These are phyloP conservation scores for Nakazawaea ishiwadae DNA, from an alignment of 805 yeast species.

Conservation along the genomic window DNA sequence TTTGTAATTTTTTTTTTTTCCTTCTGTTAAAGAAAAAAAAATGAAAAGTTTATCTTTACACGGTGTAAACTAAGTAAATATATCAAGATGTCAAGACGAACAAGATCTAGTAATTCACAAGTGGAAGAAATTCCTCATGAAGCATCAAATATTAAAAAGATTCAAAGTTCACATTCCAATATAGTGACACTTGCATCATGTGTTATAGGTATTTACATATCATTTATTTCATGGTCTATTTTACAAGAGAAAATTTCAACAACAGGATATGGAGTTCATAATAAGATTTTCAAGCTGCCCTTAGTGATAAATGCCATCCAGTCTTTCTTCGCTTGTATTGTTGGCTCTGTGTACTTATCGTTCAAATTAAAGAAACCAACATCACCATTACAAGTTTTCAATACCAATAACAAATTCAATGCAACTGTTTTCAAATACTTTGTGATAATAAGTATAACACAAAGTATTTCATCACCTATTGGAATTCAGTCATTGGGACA, in stretches of 20 bases:
- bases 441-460: slow-evolving; percentile 60
- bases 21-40: neutral
- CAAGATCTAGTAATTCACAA: neutral
- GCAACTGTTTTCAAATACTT: slow-evolving; percentile 30
- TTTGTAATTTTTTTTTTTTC: neutral
- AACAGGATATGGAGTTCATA: slow-evolving; percentile 59
- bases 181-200: slow-evolving; percentile 23
- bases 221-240: slow-evolving; percentile 89
- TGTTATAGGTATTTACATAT: slow-evolving; percentile 68
- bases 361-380: slow-evolving; percentile 26
- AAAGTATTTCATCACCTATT: slow-evolving; percentile 77
- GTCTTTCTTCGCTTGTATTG: slow-evolving; percentile 62
- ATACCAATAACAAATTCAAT: slow-evolving; percentile 19
- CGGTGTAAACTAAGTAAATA: too few relatives aligned
- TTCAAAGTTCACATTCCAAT: neutral
- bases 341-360: slow-evolving; percentile 59
- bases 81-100: neutral
- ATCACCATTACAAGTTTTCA: slow-evolving; percentile 29
- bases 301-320: slow-evolving; percentile 74
- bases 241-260: slow-evolving; percentile 86
- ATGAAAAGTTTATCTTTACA: too few relatives aligned
- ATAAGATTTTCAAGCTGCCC: slow-evolving; percentile 64
- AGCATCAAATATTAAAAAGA: neutral
- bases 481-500: slow-evolving; percentile 75
- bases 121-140: neutral